Percentiles rank a stretch among this genome's conserved stretches.
Conservation (phyloP, 1,284 basidiomycete genomes). For the Ustilago hordei region DNA sequence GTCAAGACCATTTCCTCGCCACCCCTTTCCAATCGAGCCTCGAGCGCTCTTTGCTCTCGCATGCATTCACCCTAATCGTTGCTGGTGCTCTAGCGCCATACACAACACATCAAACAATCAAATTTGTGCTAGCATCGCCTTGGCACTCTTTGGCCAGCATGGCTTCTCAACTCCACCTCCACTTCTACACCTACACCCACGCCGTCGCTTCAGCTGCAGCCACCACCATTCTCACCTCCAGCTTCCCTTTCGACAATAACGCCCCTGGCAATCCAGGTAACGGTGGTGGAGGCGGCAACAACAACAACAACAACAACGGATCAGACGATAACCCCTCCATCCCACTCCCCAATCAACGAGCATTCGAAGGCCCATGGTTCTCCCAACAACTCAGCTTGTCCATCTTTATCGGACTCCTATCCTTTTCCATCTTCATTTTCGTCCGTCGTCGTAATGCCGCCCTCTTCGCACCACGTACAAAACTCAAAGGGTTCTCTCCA, state of each 20-base stretch:
- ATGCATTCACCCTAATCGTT: conserved; percentile 13
- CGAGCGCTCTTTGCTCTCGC: neutral
- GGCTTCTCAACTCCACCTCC: conserved; percentile 24
- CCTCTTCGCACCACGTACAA: conserved; percentile 89
- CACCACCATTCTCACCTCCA: conserved; percentile 8
- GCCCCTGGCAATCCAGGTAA: neutral
- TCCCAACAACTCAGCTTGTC: conserved; percentile 88
- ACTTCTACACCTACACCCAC: conserved; percentile 28
- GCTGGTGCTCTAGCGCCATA: conserved; percentile 31
- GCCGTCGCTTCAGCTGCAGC: conserved; percentile 13
- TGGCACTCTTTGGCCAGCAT: conserved; percentile 3
- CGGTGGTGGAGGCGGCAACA: conserved; percentile 12
- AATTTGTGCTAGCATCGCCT: too few species aligned
- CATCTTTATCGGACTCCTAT: conserved; percentile 79
- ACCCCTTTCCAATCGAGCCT: neutral
- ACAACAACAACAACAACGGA: conserved; percentile 29
- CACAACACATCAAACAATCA: too few species aligned
- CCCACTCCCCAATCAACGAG: conserved; percentile 44
- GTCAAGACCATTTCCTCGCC: neutral
- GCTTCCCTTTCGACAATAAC: neutral
- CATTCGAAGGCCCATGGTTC: conserved; percentile 82
- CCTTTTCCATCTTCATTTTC: conserved; percentile 89
- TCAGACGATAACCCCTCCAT: conserved; percentile 35
- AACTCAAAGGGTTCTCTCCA: conserved; percentile 92
- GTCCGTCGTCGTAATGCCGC: conserved; percentile 87